Evolutionary conservation across 2,329 filamentous ascomycete species (phyloP).

Genomic region (Cordyceps farinosa): DNA sequence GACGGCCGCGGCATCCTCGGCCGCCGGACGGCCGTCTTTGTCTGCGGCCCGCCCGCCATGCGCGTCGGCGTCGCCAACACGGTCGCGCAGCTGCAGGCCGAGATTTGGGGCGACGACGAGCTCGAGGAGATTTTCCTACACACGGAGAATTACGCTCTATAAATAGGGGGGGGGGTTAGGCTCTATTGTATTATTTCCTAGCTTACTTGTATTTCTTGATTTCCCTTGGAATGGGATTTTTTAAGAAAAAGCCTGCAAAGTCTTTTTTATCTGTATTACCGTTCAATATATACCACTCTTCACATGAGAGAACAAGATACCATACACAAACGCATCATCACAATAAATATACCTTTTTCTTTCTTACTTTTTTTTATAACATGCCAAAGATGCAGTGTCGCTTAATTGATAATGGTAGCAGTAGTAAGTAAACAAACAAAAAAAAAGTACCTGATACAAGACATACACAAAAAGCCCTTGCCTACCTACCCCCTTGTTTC

Average conservation of each 20-base stretch:
- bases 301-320: too few relatives aligned
- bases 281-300: not conserved
- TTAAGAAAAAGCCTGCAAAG: not conserved
- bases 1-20: constrained; percentile 70
- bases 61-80: constrained; percentile 81
- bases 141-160: constrained; percentile 92
- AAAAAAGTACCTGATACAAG: constrained; percentile 11
- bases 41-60: constrained; percentile 87
- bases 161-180: constrained; percentile 23
- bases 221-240: not conserved
- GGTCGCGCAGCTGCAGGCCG: constrained; percentile 75
- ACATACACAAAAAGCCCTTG: not conserved
- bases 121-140: constrained; percentile 91
- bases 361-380: not conserved
- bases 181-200: not conserved
- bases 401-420: constrained; percentile 6
- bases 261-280: not conserved
- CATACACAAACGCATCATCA: too few relatives aligned
- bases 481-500: not conserved
- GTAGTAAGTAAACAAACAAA: constrained; percentile 1
- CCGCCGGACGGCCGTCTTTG: constrained; percentile 80
- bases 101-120: constrained; percentile 74
- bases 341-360: too few relatives aligned
- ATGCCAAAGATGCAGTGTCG: constrained; percentile 9
- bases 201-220: not conserved